phyloP scores from a whole-genome alignment of 345 rosid species.

The Excoecaria cochinchinensis region DNA sequence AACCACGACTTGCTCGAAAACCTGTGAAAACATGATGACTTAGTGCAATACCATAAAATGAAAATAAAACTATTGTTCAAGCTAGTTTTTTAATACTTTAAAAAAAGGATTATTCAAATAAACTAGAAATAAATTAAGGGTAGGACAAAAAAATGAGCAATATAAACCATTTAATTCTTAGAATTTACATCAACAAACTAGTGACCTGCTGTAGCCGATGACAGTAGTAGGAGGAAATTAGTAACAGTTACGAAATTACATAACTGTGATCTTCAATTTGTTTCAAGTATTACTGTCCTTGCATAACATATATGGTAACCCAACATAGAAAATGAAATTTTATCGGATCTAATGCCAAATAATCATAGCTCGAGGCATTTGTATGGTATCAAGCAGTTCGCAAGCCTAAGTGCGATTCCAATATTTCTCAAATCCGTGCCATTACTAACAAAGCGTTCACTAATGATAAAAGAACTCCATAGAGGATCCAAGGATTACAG shows the following conservation, averaged over 20 bases:
- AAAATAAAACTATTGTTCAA: neutral
- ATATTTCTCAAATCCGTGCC: neutral
- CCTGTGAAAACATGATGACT: conserved; percentile 47
- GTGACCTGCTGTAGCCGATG: neutral
- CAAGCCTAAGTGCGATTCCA: neutral
- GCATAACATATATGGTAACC: neutral
- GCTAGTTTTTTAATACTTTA: too few relatives aligned
- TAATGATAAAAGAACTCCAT: neutral
- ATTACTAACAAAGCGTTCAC: too few relatives aligned
- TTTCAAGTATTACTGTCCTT: neutral
- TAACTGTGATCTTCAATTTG: neutral
- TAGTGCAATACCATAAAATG: neutral
- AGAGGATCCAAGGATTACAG: neutral
- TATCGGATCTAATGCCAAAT: too few relatives aligned
- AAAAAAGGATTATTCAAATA: neutral
- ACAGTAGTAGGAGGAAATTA: neutral
- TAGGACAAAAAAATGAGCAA: neutral
- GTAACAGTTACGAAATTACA: neutral
- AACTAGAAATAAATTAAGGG: neutral
- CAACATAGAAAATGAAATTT: neutral
- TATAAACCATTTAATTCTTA: too few relatives aligned
- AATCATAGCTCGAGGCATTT: neutral
- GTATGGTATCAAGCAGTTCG: neutral
- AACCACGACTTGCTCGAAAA: conserved; percentile 94
- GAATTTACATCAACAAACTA: too few relatives aligned